These are phyloP conservation scores for Monosporozyma aerobia DNA, from an alignment of 805 yeast species.

Conservation along the genomic window DNA sequence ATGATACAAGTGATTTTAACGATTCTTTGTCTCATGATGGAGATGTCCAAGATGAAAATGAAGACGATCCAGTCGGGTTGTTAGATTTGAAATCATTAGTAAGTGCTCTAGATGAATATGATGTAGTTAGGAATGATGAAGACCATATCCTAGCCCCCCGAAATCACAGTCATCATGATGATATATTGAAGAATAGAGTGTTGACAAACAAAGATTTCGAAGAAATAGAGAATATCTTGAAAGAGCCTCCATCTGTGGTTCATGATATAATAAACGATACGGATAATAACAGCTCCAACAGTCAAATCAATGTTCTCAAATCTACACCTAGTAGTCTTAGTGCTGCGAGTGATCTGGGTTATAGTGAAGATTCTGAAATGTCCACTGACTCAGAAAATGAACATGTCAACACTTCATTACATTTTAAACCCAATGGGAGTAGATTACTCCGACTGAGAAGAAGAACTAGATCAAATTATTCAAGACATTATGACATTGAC, in stretches of 20 bases:
- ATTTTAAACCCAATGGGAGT: constrained; percentile 2
- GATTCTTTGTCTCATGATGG: not conserved
- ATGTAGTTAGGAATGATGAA: constrained; percentile 10
- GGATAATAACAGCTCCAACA: not conserved
- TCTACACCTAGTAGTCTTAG: not conserved
- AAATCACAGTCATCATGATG: not conserved
- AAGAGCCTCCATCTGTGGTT: not conserved
- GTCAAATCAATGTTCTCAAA: not conserved
- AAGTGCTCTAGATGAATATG: constrained; percentile 26
- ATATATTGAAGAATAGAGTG: not conserved
- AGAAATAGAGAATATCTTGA: constrained; percentile 6
- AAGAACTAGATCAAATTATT: constrained; percentile 4
- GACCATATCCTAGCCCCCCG: not conserved
- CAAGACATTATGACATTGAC: constrained; percentile 5
- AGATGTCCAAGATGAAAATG: constrained; percentile 8
- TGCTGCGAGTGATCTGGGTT: not conserved
- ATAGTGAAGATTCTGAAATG: not conserved
- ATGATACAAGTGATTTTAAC: not conserved
- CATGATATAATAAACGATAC: not conserved
- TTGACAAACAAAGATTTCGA: constrained; percentile 6
- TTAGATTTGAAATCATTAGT: constrained; percentile 17
- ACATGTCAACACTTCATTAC: constrained; percentile 1
- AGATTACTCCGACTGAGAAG: constrained; percentile 5
- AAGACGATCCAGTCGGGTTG: constrained; percentile 5
- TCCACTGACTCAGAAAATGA: not conserved